These are phyloP conservation scores for Ascochyta clinopodiicola DNA, from an alignment of 2,329 filamentous ascomycete genomes.

Conservation along the genomic window DNA sequence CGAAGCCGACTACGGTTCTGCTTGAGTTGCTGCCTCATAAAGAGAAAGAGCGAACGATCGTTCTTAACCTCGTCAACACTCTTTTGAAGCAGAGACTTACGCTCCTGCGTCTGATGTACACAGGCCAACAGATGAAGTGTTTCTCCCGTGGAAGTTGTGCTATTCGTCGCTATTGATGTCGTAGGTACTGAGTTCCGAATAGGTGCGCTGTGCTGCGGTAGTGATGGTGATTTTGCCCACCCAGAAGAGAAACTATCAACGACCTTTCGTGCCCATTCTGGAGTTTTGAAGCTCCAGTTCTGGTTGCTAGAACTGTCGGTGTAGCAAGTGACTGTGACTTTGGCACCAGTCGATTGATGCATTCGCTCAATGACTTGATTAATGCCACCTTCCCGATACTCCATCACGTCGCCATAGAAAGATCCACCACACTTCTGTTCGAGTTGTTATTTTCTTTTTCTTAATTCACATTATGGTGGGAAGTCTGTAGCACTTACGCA, in stretches of 20 bases:
- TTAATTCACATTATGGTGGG: too few species aligned
- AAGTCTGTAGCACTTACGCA: neutral
- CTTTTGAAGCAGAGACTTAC: conserved; percentile 27
- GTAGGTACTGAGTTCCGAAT: neutral
- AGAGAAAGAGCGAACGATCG: conserved; percentile 22
- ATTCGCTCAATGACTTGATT: neutral
- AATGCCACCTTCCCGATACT: neutral
- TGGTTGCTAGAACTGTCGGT: neutral
- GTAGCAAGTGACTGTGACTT: neutral
- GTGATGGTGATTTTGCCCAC: neutral
- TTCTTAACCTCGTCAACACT: conserved; percentile 20
- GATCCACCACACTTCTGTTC: neutral
- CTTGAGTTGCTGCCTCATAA: neutral
- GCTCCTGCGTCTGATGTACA: conserved; percentile 18
- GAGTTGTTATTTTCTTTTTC: too few species aligned
- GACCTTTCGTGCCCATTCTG: neutral
- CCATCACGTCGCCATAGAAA: neutral
- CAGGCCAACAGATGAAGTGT: conserved; percentile 27
- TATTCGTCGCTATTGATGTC: neutral
- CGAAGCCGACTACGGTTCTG: neutral
- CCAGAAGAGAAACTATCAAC: neutral
- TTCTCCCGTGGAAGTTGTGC: neutral
- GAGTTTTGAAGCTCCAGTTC: neutral
- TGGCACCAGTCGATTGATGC: neutral
- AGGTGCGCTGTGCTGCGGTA: neutral